phyloP scores from a whole-genome alignment of 768 basidiomycete genomes.

The Neoboletus brunneissimus region DNA sequence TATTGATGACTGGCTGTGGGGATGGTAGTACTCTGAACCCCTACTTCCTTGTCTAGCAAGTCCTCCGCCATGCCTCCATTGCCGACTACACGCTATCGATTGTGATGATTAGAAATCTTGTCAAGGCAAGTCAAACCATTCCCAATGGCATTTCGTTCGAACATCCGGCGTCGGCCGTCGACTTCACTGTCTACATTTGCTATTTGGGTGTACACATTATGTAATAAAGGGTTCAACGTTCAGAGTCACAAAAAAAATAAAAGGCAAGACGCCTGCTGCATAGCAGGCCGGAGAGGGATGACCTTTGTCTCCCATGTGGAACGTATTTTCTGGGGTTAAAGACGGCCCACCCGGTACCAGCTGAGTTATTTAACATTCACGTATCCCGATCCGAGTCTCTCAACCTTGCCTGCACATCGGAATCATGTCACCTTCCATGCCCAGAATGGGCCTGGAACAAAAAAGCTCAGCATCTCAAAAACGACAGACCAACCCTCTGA shows the following conservation, averaged over 20 bases:
- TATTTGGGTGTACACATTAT: too few relatives aligned
- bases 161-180: too few relatives aligned
- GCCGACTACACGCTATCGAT: too few relatives aligned
- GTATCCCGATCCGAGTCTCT: background rate
- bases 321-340: background rate
- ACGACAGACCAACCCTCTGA: background rate
- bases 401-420: background rate
- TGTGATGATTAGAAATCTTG: too few relatives aligned
- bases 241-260: background rate
- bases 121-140: too few relatives aligned
- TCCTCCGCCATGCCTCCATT: too few relatives aligned
- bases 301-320: background rate
- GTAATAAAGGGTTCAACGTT: too few relatives aligned
- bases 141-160: too few relatives aligned
- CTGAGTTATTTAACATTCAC: background rate
- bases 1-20: too few relatives aligned
- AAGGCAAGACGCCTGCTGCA: background rate
- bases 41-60: too few relatives aligned
- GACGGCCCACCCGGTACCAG: background rate
- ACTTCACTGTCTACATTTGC: too few relatives aligned
- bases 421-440: slow-evolving; percentile 40
- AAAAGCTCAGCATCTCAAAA: background rate
- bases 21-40: too few relatives aligned
- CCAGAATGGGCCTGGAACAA: slow-evolving; percentile 40
- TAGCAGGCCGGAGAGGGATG: background rate